These are phyloP conservation scores for Saxophila tyrrhenica DNA, from an alignment of 495 filamentous ascomycete species.

Conservation along the genomic window DNA sequence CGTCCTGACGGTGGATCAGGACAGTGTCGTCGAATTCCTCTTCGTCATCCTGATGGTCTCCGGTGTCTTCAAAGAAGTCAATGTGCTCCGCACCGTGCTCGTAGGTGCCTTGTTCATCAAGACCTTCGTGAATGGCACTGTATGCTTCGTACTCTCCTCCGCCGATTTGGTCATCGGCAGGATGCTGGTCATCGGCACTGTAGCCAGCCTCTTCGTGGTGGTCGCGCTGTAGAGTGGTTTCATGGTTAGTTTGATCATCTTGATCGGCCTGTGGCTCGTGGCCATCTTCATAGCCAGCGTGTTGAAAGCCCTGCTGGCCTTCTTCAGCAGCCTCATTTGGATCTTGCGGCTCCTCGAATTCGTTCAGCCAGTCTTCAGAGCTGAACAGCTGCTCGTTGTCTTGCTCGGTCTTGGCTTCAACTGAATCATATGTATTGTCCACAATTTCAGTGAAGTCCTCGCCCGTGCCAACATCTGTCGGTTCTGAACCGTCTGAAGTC, in stretches of 20 bases:
- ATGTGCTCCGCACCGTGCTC: constrained; percentile 12
- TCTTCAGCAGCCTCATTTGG: not conserved
- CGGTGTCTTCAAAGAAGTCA: not conserved
- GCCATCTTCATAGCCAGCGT: constrained; percentile 9
- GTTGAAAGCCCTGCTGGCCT: not conserved
- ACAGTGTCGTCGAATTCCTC: constrained; percentile 2
- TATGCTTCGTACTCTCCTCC: constrained; percentile 1
- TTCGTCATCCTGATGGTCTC: not conserved
- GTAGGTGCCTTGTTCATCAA: constrained; percentile 7
- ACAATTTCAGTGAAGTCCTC: not conserved
- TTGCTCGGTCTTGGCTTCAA: not conserved
- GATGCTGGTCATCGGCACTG: not conserved
- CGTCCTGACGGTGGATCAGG: not conserved
- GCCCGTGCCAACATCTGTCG: not conserved
- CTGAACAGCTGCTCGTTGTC: not conserved
- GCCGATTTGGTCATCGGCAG: not conserved
- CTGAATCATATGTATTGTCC: not conserved
- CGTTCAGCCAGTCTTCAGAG: constrained; percentile 6
- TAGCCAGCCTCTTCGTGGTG: not conserved
- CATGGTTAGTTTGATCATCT: constrained; percentile 4
- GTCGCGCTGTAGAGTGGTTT: not conserved
- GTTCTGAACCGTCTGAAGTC: constrained; percentile 9
- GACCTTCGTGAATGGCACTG: not conserved
- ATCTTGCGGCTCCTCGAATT: not conserved
- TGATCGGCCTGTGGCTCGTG: constrained; percentile 4